Percentiles rank a stretch among this genome's conserved stretches.
These are phyloP conservation scores for Zoysia matrella DNA, from an alignment of 202 grass and related monocot species.

Conservation along the genomic window DNA sequence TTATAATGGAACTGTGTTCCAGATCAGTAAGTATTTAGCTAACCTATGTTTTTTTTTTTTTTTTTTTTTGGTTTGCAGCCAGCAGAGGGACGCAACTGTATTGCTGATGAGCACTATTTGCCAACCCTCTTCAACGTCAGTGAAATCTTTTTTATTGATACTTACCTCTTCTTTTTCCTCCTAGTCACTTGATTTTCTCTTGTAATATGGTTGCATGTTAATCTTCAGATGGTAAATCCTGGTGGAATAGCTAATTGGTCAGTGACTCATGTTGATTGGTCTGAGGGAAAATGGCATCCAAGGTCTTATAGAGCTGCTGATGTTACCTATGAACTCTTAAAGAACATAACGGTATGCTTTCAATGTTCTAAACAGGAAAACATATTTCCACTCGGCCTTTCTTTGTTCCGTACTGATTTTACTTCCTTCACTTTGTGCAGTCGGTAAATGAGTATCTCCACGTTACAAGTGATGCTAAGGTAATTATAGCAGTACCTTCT, in stretches of 20 bases:
- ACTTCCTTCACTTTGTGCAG: slow-evolving; percentile 58
- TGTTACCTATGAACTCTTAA: slow-evolving; percentile 79
- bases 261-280: slow-evolving; percentile 98
- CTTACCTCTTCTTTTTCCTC: slow-evolving; percentile 29
- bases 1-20: not conserved
- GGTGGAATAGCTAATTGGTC: slow-evolving; percentile 96
- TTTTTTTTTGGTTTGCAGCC: slow-evolving; percentile 72
- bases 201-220: slow-evolving; percentile 30
- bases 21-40: slow-evolving; percentile 5
- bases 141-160: slow-evolving; percentile 42
- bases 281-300: slow-evolving; percentile 99
- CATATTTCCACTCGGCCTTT: not conserved
- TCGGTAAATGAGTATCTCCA: slow-evolving; percentile 68
- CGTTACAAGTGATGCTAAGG: slow-evolving; percentile 86
- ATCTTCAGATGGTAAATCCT: slow-evolving; percentile 86
- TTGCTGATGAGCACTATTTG: slow-evolving; percentile 98
- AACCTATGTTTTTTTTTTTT: slow-evolving; percentile 8
- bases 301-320: slow-evolving; percentile 88
- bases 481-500: slow-evolving; percentile 42
- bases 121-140: slow-evolving; percentile 93
- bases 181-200: slow-evolving; percentile 4
- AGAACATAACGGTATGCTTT: slow-evolving; percentile 81
- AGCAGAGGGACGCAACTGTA: slow-evolving; percentile 93
- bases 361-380: slow-evolving; percentile 31
- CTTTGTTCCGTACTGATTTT: slow-evolving; percentile 40